These are phyloP conservation scores for Neurospora sp. DNA, from an alignment of 495 filamentous ascomycete genomes.

Conservation along the genomic window DNA sequence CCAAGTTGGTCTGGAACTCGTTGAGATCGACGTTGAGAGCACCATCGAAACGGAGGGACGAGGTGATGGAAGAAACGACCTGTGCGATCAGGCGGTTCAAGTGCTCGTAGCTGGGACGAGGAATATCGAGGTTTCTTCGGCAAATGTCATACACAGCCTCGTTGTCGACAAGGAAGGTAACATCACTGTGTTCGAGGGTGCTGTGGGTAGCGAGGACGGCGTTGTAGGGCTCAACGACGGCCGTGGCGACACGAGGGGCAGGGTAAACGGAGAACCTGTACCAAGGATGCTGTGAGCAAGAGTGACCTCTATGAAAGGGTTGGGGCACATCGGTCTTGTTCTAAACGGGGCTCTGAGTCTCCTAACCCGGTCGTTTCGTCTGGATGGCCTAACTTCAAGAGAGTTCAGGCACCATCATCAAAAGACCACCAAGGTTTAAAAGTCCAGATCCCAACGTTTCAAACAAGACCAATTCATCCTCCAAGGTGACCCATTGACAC, in stretches of 20 bases:
- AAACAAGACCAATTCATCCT: background rate
- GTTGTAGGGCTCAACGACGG: constrained; percentile 91
- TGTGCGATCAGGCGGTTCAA: constrained; percentile 86
- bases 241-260: constrained; percentile 72
- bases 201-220: constrained; percentile 85
- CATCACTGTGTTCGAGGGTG: constrained; percentile 89
- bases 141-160: constrained; percentile 92
- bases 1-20: constrained; percentile 93
- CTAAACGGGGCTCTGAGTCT: background rate
- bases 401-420: background rate
- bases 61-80: constrained; percentile 86
- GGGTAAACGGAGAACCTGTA: constrained; percentile 69
- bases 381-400: background rate
- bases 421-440: background rate
- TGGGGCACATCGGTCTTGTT: background rate
- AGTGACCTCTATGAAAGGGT: background rate
- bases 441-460: background rate
- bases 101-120: constrained; percentile 77
- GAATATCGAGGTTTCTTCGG: constrained; percentile 78
- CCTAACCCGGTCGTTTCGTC: background rate
- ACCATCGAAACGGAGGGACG: constrained; percentile 81
- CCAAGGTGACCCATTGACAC: background rate
- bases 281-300: background rate
- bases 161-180: constrained; percentile 88
- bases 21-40: constrained; percentile 87